Evolutionary conservation across 1,139 yeast species (phyloP).

Genomic region (Fermentozyma sake): DNA sequence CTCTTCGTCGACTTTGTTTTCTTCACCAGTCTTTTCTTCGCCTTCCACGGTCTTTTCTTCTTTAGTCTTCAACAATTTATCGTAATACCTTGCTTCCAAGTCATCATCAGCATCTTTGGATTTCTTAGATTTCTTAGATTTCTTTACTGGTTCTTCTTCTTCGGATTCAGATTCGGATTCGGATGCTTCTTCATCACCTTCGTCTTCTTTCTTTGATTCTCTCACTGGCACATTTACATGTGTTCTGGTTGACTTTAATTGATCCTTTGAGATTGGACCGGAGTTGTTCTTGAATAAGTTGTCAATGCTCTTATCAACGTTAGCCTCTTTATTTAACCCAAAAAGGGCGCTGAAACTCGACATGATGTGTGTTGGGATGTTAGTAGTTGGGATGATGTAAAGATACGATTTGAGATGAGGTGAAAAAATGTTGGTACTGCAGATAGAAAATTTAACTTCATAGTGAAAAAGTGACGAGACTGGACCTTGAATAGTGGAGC

Average conservation of each 20-base stretch:
- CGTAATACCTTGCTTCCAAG: slow-evolving; percentile 45
- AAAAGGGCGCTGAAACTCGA: slow-evolving; percentile 34
- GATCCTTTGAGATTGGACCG: slow-evolving; percentile 34
- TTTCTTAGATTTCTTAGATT: slow-evolving; percentile 19
- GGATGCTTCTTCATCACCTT: slow-evolving; percentile 11
- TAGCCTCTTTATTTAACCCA: slow-evolving; percentile 19
- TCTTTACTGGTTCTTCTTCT: slow-evolving; percentile 14
- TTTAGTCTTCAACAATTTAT: slow-evolving; percentile 30
- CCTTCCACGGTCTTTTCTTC: slow-evolving; percentile 10
- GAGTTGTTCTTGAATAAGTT: slow-evolving; percentile 33
- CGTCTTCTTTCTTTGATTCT: slow-evolving; percentile 17
- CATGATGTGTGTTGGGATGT: slow-evolving; percentile 16
- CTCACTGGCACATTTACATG: slow-evolving; percentile 16
- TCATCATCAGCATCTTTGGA: slow-evolving; percentile 37
- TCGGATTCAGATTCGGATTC: slow-evolving; percentile 10
- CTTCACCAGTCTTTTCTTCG: slow-evolving; percentile 1
- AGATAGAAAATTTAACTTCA: too few species aligned
- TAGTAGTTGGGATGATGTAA: too few species aligned
- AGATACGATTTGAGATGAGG: slow-evolving; percentile 8
- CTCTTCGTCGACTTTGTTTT: slow-evolving; percentile 3
- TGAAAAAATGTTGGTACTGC: slow-evolving; percentile 6
- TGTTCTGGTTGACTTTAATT: slow-evolving; percentile 22
- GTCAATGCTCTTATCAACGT: slow-evolving; percentile 38
- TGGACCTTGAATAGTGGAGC: too few species aligned
- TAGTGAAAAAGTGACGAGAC: too few species aligned